A percentile compares a stretch with the other conserved stretches of the same genome.
Conservation (phyloP, 805 yeast species). For the Wickerhamomyces bovis region DNA sequence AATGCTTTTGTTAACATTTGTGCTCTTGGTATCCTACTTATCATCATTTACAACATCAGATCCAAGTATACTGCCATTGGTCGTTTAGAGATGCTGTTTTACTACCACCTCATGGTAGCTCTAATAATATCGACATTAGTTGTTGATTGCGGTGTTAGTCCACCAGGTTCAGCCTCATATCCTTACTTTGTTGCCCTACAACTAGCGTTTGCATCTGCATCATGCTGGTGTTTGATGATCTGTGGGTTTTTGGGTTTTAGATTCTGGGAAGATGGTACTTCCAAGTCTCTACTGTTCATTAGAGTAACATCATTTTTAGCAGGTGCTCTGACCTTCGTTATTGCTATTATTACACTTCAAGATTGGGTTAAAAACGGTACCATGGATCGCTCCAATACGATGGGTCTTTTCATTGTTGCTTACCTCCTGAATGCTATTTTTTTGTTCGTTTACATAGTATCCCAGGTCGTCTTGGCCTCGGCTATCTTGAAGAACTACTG, state of each 20-base stretch:
- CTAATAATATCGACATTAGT: slow-evolving; percentile 61
- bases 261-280: slow-evolving; percentile 92
- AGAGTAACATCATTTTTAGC: slow-evolving; percentile 47
- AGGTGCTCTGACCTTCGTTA: slow-evolving; percentile 60
- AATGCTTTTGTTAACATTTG: slow-evolving; percentile 82
- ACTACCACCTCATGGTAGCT: slow-evolving; percentile 54
- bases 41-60: slow-evolving; percentile 72
- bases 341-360: slow-evolving; percentile 69
- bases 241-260: slow-evolving; percentile 83
- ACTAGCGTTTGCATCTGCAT: slow-evolving; percentile 64
- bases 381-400: slow-evolving; percentile 47
- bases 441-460: slow-evolving; percentile 52
- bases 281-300: slow-evolving; percentile 50
- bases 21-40: slow-evolving; percentile 53
- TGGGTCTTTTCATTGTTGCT: slow-evolving; percentile 62
- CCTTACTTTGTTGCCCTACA: slow-evolving; percentile 83
- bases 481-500: slow-evolving; percentile 70
- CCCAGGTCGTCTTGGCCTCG: slow-evolving; percentile 63
- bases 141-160: slow-evolving; percentile 89
- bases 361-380: slow-evolving; percentile 44
- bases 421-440: slow-evolving; percentile 69
- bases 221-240: slow-evolving; percentile 61
- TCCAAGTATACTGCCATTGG: slow-evolving; percentile 94
- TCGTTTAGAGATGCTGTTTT: slow-evolving; percentile 74
- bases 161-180: slow-evolving; percentile 71